Evolutionary conservation across 331 rosid species (phyloP).

Genomic region (Malus hybrid): DNA sequence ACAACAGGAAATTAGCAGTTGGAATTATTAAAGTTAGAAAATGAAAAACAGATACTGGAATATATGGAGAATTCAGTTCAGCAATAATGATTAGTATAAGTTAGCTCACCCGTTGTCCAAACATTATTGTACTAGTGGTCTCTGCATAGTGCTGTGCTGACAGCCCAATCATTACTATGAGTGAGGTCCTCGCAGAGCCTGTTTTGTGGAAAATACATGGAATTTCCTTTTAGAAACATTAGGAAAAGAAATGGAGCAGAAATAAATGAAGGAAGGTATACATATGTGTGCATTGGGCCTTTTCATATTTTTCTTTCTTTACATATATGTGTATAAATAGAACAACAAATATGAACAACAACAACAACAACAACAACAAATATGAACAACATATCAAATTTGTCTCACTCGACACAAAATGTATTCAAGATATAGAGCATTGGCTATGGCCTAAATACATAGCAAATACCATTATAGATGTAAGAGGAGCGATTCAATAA

Average conservation of each 20-base stretch:
- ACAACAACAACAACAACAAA: neutral
- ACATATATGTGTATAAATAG: neutral
- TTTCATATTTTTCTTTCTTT: neutral
- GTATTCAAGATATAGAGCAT: neutral
- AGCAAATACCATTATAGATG: neutral
- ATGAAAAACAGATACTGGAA: neutral
- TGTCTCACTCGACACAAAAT: neutral
- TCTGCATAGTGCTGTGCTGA: constrained; percentile 45
- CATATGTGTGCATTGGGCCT: neutral
- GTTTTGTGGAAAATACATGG: constrained; percentile 2
- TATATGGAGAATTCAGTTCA: neutral
- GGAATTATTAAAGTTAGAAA: neutral
- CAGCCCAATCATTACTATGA: constrained; percentile 56
- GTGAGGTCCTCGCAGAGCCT: constrained; percentile 78
- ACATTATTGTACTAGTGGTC: constrained; percentile 60
- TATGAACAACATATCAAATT: neutral
- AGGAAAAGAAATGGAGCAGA: neutral
- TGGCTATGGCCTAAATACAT: neutral
- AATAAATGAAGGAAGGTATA: neutral
- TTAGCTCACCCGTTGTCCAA: constrained; percentile 62
- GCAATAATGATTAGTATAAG: neutral
- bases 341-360: neutral
- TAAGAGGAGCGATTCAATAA: neutral
- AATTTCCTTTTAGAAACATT: neutral
- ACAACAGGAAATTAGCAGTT: neutral